A percentile compares a stretch with the other conserved stretches of the same genome.
phyloP scores from a whole-genome alignment of 1,284 basidiomycete genomes.

The Xerocomus nothofagi region DNA sequence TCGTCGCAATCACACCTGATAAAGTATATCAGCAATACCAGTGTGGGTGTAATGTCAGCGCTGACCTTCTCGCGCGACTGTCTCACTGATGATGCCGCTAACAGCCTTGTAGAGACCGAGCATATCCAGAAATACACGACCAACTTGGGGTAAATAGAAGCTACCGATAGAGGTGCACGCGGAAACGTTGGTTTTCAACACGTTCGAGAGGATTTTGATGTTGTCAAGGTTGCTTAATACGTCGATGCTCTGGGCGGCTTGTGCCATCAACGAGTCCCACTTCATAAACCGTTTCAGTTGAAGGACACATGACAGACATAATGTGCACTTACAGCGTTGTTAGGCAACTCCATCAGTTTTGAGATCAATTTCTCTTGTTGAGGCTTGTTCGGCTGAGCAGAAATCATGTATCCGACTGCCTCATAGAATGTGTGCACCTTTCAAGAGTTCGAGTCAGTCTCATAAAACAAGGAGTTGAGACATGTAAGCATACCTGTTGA shows the following conservation, averaged over 20 bases:
- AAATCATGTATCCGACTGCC: constrained; percentile 99
- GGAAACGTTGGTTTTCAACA: constrained; percentile 98
- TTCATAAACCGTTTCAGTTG: constrained; percentile 34
- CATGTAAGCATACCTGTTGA: constrained; percentile 64
- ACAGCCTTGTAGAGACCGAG: constrained; percentile 97
- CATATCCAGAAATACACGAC: constrained; percentile 97
- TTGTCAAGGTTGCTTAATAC: constrained; percentile 91
- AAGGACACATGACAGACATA: background rate
- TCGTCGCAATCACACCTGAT: constrained; percentile 87
- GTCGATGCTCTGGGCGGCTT: constrained; percentile 92
- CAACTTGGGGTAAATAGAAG: constrained; percentile 96
- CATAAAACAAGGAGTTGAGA: background rate
- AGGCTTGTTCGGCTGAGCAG: constrained; percentile 96
- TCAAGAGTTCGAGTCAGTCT: constrained; percentile 11
- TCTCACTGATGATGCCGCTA: constrained; percentile 95
- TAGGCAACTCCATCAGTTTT: constrained; percentile 97
- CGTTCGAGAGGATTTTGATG: constrained; percentile 96
- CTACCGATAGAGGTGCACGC: constrained; percentile 97
- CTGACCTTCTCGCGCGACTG: constrained; percentile 83
- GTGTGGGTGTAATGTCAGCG: constrained; percentile 5
- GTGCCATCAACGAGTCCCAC: constrained; percentile 98
- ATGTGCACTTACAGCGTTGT: constrained; percentile 76
- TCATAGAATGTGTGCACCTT: constrained; percentile 97
- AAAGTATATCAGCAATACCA: constrained; percentile 4
- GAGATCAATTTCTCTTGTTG: constrained; percentile 95